Evolutionary conservation across 805 yeast species (phyloP), one percentile per base, ranked within the genome.

Genomic region (Barnettozyma sp.): DNA sequence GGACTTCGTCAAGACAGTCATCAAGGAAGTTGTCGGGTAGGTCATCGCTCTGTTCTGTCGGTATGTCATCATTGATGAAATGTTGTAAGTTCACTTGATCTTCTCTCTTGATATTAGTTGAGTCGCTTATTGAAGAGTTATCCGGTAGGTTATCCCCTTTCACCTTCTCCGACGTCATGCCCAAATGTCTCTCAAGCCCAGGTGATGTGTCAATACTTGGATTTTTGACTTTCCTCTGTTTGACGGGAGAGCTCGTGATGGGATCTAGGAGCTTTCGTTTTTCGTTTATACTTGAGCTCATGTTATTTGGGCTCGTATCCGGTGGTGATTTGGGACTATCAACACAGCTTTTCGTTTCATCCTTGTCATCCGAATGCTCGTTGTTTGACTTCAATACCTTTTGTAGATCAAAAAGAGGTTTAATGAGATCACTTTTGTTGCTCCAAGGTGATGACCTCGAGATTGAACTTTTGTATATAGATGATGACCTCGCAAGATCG

Each of bases 281-380:
- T n/a, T n/a, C n/a, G n/a, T n/a, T n/a, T n/a, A n/a, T n/a, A n/a
- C n/a, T n/a, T n/a, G n/a, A n/a, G n/a, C n/a, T n/a, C n/a, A n/a
- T n/a, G n/a, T n/a, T n/a, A n/a, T n/a, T n/a, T n/a, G n/a, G n/a
- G n/a, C n/a, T n/a, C n/a, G n/a, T n/a, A n/a, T n/a, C n/a, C n/a
- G n/a, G n/a, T n/a, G n/a, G n/a, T n/a, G n/a, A n/a, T n/a, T n/a
- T n/a, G n/a, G n/a, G n/a, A n/a, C n/a, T n/a, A n/a, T n/a, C n/a
- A n/a, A n/a, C n/a, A n/a, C n/a, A n/a, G n/a, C n/a, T n/a, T n/a
- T n/a, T n/a, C n/a, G n/a, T n/a, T n/a, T n/a, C n/a, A n/a, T n/a
- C n/a, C n/a, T 42, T 39, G 7, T 26, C 41, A 14, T 25, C 27
- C n/a, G n/a, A n/a, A n/a, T n/a, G n/a, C n/a, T 14, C 18, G 16